Percentiles rank a stretch among this genome's conserved stretches.
Evolutionary conservation across 306 rosid species (phyloP).

Genomic region (Pyrus betulifolia): DNA sequence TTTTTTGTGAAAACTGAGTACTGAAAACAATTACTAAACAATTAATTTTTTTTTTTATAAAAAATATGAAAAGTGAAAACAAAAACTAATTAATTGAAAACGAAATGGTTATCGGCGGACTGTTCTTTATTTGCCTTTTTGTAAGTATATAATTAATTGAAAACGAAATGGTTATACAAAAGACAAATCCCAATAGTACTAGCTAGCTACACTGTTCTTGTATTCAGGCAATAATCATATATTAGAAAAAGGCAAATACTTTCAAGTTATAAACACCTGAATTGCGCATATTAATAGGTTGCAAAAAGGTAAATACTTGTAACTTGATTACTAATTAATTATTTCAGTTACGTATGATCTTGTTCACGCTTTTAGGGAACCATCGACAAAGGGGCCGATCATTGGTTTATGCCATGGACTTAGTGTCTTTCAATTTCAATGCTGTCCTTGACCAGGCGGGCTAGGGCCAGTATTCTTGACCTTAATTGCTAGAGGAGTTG

Average conservation of each 20-base stretch:
- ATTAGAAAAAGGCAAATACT: no score
- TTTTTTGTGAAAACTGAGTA: no score
- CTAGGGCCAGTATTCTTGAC: constrained; percentile 37
- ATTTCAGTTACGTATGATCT: not conserved
- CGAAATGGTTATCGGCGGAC: no score
- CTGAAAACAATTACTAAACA: no score
- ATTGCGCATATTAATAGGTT: not conserved
- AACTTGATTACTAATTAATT: not conserved
- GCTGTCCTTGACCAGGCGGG: constrained; percentile 34
- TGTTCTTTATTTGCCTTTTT: no score
- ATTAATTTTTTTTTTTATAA: no score
- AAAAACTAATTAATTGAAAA: no score
- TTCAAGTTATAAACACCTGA: not conserved
- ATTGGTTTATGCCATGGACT: not conserved
- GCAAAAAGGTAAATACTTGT: not conserved
- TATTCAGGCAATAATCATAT: not conserved
- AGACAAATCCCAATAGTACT: not conserved
- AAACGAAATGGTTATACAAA: no score
- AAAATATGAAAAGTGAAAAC: no score
- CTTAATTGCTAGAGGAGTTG: not conserved
- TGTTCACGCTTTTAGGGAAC: not conserved
- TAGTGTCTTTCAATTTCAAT: not conserved
- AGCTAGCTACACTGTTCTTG: not conserved
- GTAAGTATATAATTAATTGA: no score
- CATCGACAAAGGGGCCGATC: not conserved